phyloP scores from a whole-genome alignment of 352 stramenopile genomes.

The Pythium volutum region DNA sequence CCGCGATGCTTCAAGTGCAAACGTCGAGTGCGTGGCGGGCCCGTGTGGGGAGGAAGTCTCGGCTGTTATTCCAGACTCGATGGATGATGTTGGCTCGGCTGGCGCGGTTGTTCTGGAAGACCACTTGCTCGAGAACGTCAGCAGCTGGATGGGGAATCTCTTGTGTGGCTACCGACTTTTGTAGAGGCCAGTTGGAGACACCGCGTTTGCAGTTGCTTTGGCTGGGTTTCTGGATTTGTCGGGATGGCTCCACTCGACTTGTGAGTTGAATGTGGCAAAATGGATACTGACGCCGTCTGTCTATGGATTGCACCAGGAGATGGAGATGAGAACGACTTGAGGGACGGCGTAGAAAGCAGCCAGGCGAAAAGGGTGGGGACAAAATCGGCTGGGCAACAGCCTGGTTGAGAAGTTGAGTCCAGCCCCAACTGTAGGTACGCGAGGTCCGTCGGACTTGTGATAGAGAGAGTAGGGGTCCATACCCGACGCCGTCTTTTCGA shows the following conservation, averaged over 20 bases:
- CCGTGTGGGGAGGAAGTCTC: background rate
- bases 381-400: slow-evolving; percentile 14
- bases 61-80: background rate
- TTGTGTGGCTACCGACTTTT: slow-evolving; percentile 7
- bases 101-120: slow-evolving; percentile 1
- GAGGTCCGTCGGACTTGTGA: background rate
- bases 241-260: slow-evolving; percentile 15
- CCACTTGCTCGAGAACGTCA: slow-evolving; percentile 4
- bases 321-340: slow-evolving; percentile 8
- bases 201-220: background rate
- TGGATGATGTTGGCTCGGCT: background rate
- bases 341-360: slow-evolving; percentile 13
- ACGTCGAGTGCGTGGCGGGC: too few relatives aligned
- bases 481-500: background rate
- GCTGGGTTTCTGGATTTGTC: too few relatives aligned
- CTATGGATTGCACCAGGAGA: background rate
- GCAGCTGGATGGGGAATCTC: background rate
- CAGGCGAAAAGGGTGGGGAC: slow-evolving; percentile 6
- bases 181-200: slow-evolving; percentile 9
- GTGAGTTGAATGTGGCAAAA: slow-evolving; percentile 20
- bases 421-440: background rate
- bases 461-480: slow-evolving; percentile 3
- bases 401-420: background rate
- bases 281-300: slow-evolving; percentile 21
- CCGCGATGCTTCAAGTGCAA: slow-evolving; percentile 10